Percentiles rank a stretch among this genome's conserved stretches.
Conservation (phyloP, 345 rosid species). For the Lepidium aucheri region DNA sequence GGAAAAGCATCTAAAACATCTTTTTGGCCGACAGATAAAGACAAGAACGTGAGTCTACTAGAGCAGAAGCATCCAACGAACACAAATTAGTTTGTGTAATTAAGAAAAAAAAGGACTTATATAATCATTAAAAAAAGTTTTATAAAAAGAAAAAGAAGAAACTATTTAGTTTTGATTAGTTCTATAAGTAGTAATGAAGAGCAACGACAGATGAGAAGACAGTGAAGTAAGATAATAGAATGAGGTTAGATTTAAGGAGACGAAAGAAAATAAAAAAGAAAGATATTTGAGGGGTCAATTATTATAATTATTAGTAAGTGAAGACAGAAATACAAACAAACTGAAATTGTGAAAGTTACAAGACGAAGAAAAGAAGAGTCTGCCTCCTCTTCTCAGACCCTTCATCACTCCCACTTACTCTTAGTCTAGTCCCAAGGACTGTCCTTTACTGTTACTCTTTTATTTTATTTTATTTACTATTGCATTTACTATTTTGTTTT, state of each 20-base stretch:
- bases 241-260: slow-evolving; percentile 27
- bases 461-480: not conserved
- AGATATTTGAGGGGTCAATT: slow-evolving; percentile 7
- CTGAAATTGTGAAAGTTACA: slow-evolving; percentile 30
- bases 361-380: slow-evolving; percentile 27
- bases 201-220: slow-evolving; percentile 9
- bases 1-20: not conserved
- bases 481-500: not conserved
- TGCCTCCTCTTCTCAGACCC: slow-evolving; percentile 27
- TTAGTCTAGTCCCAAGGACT: slow-evolving; percentile 32
- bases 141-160: not conserved
- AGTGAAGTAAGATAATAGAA: slow-evolving; percentile 16
- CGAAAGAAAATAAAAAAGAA: slow-evolving; percentile 4
- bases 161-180: not conserved
- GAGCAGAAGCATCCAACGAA: not conserved
- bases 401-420: slow-evolving; percentile 23
- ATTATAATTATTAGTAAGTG: slow-evolving; percentile 25
- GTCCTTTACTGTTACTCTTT: slow-evolving; percentile 24
- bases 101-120: no score
- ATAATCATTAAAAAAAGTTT: no score
- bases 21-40: slow-evolving; percentile 21
- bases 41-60: slow-evolving; percentile 3
- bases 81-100: not conserved
- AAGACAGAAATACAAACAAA: slow-evolving; percentile 28
- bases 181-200: slow-evolving; percentile 25